Conservation (phyloP, 441 rosid genomes). For the Gossypium trilobum region DNA sequence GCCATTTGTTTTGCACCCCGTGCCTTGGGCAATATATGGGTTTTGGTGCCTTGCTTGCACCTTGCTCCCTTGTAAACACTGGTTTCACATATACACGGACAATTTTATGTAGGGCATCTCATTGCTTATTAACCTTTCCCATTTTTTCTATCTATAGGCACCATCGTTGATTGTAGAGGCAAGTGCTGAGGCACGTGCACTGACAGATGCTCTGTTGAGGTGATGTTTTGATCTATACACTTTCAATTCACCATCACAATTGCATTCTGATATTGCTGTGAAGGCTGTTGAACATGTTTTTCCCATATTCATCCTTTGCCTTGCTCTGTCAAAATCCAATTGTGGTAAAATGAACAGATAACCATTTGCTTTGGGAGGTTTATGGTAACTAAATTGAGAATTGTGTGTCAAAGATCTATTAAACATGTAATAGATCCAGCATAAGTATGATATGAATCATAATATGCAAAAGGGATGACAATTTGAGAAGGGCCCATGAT, state of each 20-base stretch:
- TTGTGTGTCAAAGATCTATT: neutral
- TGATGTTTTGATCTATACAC: constrained; percentile 24
- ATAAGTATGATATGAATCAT: neutral
- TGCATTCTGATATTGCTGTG: neutral
- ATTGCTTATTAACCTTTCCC: constrained; percentile 11
- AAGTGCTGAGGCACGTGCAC: constrained; percentile 69
- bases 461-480: neutral
- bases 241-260: neutral
- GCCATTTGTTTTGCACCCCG: neutral
- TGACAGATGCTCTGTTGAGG: constrained; percentile 79
- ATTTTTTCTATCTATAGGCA: constrained; percentile 44
- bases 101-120: neutral
- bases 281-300: neutral
- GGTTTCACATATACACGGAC: neutral
- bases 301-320: neutral
- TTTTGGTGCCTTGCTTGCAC: neutral
- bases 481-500: neutral
- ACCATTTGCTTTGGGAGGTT: neutral
- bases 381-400: neutral
- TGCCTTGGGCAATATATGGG: neutral
- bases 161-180: constrained; percentile 81
- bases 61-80: neutral
- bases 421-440: neutral
- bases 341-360: neutral
- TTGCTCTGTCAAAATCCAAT: neutral